Evolutionary conservation across 352 stramenopile genomes (phyloP).

Genomic region (Phytophthora colocasiae): DNA sequence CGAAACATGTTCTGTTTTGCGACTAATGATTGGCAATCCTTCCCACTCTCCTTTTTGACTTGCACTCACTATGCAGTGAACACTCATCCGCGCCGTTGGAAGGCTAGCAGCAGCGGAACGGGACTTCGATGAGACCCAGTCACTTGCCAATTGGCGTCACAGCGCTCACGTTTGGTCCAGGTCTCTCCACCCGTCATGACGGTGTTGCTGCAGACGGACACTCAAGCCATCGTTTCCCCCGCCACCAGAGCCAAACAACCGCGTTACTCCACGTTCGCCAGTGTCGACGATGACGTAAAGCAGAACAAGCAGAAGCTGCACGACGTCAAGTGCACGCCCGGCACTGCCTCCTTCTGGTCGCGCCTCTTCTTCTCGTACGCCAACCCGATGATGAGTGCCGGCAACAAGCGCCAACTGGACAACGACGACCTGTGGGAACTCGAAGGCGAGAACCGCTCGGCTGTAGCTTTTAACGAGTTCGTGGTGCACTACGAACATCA

Average conservation of each 20-base stretch:
- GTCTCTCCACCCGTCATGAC: no score
- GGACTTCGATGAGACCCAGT: no score
- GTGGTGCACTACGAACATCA: constrained; percentile 12
- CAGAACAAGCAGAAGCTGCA: neutral
- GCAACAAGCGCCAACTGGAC: neutral
- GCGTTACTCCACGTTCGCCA: constrained; percentile 18
- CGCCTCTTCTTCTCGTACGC: neutral
- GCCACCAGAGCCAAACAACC: neutral
- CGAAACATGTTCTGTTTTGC: no score
- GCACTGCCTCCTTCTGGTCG: constrained; percentile 13
- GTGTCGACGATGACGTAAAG: constrained; percentile 1
- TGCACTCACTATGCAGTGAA: no score
- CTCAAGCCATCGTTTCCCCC: constrained; percentile 3
- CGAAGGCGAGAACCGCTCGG: constrained; percentile 28
- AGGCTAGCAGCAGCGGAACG: no score
- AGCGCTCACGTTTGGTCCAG: neutral
- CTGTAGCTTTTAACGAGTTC: neutral
- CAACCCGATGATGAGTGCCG: neutral
- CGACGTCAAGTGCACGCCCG: neutral
- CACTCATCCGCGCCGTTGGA: no score
- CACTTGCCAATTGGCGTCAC: neutral
- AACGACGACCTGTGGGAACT: constrained; percentile 7
- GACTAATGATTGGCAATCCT: no score
- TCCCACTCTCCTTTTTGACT: no score
- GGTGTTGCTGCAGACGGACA: no score